A percentile compares a stretch with the other conserved stretches of the same genome.
Evolutionary conservation across 2,329 filamentous ascomycete genomes (phyloP).

Genomic region (Neofusicoccum parvum): DNA sequence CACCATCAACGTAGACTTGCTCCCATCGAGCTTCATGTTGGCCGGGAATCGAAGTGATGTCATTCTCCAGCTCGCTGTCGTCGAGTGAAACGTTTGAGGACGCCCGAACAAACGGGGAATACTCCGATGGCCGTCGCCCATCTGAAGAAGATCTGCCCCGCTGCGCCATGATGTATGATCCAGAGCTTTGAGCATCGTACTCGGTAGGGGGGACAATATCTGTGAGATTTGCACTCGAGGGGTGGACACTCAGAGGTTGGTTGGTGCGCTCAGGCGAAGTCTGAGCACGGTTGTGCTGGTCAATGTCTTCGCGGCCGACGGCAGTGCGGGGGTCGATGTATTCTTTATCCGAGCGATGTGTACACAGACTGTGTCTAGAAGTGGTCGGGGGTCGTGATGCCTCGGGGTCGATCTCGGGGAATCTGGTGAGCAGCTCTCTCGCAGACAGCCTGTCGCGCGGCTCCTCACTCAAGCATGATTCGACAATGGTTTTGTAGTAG

Average conservation of each 20-base stretch:
- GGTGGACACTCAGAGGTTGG: neutral
- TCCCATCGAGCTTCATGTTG: slow-evolving; percentile 42
- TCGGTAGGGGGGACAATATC: slow-evolving; percentile 43
- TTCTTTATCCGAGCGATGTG: slow-evolving; percentile 48
- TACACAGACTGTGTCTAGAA: slow-evolving; percentile 39
- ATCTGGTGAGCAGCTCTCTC: slow-evolving; percentile 61
- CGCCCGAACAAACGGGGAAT: slow-evolving; percentile 33
- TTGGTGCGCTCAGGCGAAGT: slow-evolving; percentile 22
- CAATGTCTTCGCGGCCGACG: slow-evolving; percentile 48
- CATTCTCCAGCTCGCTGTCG: slow-evolving; percentile 40
- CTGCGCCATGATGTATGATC: slow-evolving; percentile 45
- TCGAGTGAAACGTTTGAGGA: slow-evolving; percentile 42
- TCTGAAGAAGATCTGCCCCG: slow-evolving; percentile 30
- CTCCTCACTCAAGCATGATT: slow-evolving; percentile 72
- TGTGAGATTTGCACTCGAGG: slow-evolving; percentile 29
- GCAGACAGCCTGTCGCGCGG: slow-evolving; percentile 76
- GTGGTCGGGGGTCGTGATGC: slow-evolving; percentile 25
- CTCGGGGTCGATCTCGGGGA: slow-evolving; percentile 32
- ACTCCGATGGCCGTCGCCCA: slow-evolving; percentile 25
- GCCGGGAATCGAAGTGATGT: slow-evolving; percentile 36
- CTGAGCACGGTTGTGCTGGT: slow-evolving; percentile 28
- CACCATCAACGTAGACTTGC: slow-evolving; percentile 42
- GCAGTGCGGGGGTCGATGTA: slow-evolving; percentile 51
- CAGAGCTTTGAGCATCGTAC: slow-evolving; percentile 46
- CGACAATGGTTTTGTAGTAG: slow-evolving; percentile 77